Conservation (phyloP, 2,329 filamentous ascomycete genomes). For the Nectriaceae sp. region DNA sequence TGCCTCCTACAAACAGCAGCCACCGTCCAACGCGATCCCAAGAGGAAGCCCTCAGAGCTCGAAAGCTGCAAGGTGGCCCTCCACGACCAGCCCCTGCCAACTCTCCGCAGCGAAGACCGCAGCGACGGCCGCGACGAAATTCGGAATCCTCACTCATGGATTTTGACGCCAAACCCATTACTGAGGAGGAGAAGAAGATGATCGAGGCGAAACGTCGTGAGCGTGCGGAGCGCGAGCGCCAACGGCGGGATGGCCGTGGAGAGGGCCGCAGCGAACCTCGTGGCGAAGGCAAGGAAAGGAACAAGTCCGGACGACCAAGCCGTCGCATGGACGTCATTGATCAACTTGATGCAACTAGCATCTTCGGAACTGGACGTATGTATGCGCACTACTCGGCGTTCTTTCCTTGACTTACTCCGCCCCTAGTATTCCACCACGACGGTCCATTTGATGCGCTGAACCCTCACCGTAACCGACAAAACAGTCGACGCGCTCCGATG, state of each 20-base stretch:
- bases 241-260: conserved; percentile 22
- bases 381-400: conserved; percentile 24
- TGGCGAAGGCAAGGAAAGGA: conserved; percentile 43
- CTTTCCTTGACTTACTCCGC: conserved; percentile 3
- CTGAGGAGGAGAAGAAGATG: conserved; percentile 52
- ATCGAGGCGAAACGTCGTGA: conserved; percentile 39
- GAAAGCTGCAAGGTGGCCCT: conserved; percentile 38
- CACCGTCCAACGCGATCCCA: conserved; percentile 68
- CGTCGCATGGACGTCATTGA: conserved; percentile 85
- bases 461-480: conserved; percentile 87
- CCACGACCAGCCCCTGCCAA: conserved; percentile 32
- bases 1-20: conserved; percentile 43
- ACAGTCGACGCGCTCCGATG: conserved; percentile 85
- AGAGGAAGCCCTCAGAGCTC: conserved; percentile 62
- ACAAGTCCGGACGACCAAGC: conserved; percentile 49
- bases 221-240: conserved; percentile 19
- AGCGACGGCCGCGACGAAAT: conserved; percentile 67
- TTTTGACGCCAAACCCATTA: conserved; percentile 55
- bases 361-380: conserved; percentile 89
- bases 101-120: conserved; percentile 42
- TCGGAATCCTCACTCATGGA: conserved; percentile 77
- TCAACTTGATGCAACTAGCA: conserved; percentile 92
- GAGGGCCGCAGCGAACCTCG: conserved; percentile 34
- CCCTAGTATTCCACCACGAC: conserved; percentile 90
- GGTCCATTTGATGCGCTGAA: conserved; percentile 97